Evolutionary conservation across 805 yeast genomes (phyloP), one percentile per base, ranked within the genome.

Genomic region (Sugiyamaella smithiae): DNA sequence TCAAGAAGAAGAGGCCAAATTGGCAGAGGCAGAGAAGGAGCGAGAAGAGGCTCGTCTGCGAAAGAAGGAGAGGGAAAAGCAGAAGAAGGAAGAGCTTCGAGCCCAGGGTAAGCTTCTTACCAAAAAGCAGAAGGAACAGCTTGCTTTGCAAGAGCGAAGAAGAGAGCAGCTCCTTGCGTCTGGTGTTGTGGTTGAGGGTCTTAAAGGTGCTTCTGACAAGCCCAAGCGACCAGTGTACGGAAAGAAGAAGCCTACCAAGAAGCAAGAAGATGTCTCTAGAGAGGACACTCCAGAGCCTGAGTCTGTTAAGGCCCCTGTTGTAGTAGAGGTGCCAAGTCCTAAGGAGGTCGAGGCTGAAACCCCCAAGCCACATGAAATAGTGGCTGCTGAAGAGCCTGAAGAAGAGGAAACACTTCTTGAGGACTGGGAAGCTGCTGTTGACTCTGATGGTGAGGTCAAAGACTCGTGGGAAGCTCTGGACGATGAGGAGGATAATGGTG

Each of bases 71-170:
- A 86, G 81, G 66, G 97, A 91, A 62, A 85, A 78, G 70, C 77
- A 78, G 51, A 89, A 85, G 75, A 84, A 80, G 57, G 99, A 93
- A 62, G 91, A 88, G 71, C 80, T 93, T 67, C 88, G 87, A 71
- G 93, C 97, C 29, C 97, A 91, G 70, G 99, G 99, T 63, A 93
- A 93, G 66, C 81, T 84, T 48, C 72, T 93, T 64, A 86, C 97
- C 51, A 93, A 88, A 74, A 91, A 90, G 66, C 99, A 93, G 75
- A 88, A 86, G 70, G 96, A 89, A 68, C 96, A 89, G 66, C 86
- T 87, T 72, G 87, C 82, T 46, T 68, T 82, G 35, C 79, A 83
- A 61, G 97, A 91, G 64, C 85, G 86, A 66, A 88, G 98, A 72
- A 85, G 95, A 67, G 86, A 86, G 56, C 89, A 84, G 61, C 74